Base-by-base conservation (phyloP, 257 asterid species). In the Solanum ossicruentum region DNA sequence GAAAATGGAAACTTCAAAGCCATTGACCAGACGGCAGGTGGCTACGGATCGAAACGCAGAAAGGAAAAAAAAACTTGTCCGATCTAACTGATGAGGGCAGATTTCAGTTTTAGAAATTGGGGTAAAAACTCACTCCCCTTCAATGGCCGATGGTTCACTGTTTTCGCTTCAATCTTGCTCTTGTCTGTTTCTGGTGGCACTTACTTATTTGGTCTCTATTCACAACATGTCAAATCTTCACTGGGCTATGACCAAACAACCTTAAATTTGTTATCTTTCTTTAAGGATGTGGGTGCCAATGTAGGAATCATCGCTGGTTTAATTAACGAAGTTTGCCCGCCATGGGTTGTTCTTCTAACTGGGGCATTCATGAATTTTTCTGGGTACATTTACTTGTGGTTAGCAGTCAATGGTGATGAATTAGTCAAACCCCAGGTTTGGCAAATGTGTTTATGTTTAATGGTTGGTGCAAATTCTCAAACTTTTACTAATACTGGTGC, bases 401-500 rank as follows among this genome's bases (percentile, higher is more conserved):
- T 94, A 0, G 92, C 97, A 39, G 97, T 94, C 11, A 87, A 93
- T 4, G 85, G 85, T 2, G 88, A 84, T 10, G 91, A 80, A 83
- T 90, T 92, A 16, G 43, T 94, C 20, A 86, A 28, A 11, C 95
- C 97, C 0, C 86, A 85, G 15, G 97, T 94, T 1, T 93, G 97
- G 97, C 95, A 91, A 28, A 94, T 94, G 98, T 94, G 98, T 75
- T 69, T 91, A 26, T 93, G 91, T 89, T 92, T 94, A 32, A 92
- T 93, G 86, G 84, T 94, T 83, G 98, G 98, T 41, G 98, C 97
- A 15, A 94, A 94, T 84, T 93, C 97, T 1, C 98, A 94, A 81
- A 83, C 97, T 23, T 93, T 94, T 72, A 94, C 97, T 75, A 94
- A 94, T 87, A 94, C 98, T 15, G 98, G 97, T 16, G 94, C 98